Evolutionary conservation across 2,329 filamentous ascomycete genomes (phyloP).

Genomic region (Aspergillus pseudonomiae): DNA sequence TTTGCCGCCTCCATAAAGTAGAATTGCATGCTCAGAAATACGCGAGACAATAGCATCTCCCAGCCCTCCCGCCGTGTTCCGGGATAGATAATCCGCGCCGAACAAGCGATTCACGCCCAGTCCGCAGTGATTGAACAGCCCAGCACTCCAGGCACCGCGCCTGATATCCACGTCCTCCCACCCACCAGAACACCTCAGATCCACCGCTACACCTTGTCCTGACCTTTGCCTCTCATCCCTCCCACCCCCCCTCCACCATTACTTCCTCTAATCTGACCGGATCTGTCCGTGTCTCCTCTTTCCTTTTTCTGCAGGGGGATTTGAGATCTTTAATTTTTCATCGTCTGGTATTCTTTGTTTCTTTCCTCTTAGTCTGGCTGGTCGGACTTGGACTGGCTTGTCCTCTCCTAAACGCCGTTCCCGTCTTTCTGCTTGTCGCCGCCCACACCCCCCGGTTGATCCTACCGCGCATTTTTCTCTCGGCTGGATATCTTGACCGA

Average conservation of each 20-base stretch:
- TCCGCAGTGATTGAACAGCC: conserved; percentile 22
- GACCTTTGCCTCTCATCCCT: conserved; percentile 18
- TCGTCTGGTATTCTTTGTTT: conserved; percentile 8
- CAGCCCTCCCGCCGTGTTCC: conserved; percentile 35
- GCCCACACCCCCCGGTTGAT: conserved; percentile 20
- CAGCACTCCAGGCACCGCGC: conserved; percentile 30
- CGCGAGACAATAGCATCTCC: conserved; percentile 35
- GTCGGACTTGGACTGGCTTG: conserved; percentile 14
- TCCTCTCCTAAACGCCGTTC: conserved; percentile 23
- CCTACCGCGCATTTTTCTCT: conserved; percentile 24
- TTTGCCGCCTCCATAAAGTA: conserved; percentile 14
- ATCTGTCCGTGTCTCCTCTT: conserved; percentile 20
- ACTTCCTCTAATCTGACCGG: conserved; percentile 15
- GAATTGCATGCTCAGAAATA: conserved; percentile 40
- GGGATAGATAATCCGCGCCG: conserved; percentile 38
- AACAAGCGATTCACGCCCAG: conserved; percentile 42
- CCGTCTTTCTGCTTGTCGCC: conserved; percentile 26
- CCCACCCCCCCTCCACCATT: conserved; percentile 9
- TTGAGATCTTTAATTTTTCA: conserved; percentile 6
- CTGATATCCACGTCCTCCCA: conserved; percentile 28
- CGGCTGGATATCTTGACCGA: conserved; percentile 17
- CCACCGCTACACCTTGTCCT: conserved; percentile 29
- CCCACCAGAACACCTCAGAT: conserved; percentile 31
- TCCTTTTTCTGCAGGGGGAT: conserved; percentile 17
- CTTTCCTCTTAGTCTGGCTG: conserved; percentile 5